Base-by-base conservation (phyloP, 495 filamentous ascomycete genomes). In the Sordaria brevicollis region DNA sequence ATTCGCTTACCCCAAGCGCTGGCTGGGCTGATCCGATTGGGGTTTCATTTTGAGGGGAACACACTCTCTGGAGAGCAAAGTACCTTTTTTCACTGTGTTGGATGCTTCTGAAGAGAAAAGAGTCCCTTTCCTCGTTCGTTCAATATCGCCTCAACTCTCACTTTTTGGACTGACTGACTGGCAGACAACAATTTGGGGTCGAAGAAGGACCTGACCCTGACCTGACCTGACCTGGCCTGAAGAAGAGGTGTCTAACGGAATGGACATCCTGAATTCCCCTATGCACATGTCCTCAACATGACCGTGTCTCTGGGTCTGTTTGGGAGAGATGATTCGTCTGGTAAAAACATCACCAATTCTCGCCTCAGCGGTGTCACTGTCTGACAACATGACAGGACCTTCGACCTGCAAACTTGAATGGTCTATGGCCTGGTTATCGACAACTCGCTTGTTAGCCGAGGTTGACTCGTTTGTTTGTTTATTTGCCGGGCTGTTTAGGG, bases 391-490 rank as follows among this genome's bases (percentile, higher is more conserved):
- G 49, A 29, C 21, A 54, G n/a, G n/a, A n/a, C n/a, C 31, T 65
- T n/a, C 54, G 54, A 19, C 29, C 34, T 34, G 65, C 33, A 35
- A 36, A 66, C 65, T 4, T 66, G 8, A 68, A 72, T 38, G 62
- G 67, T 68, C 67, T n/a, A n/a, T 69, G 35, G 34, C 21, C 65
- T 68, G 19, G 41, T n/a, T n/a, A n/a, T n/a, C 67, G 41, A 33
- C 68, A 66, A 70, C 19, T 57, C 49, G 49, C 49, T 31, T 54
- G 36, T 17, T 65, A 68, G 37, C 69, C 68, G 65, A 43, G 9
- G 17, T 21, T 25, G 1, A 15, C 10, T 10, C 15, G 5, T 57
- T 29, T 57, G 49, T 57, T 57, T 15, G 25, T 21, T 54, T 2
- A n/a, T 21, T n/a, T 43, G 39, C 39, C 17, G 38, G n/a, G 38